phyloP scores from a whole-genome alignment of 2,329 filamentous ascomycete genomes.

The Paraconiothyrium sp. region DNA sequence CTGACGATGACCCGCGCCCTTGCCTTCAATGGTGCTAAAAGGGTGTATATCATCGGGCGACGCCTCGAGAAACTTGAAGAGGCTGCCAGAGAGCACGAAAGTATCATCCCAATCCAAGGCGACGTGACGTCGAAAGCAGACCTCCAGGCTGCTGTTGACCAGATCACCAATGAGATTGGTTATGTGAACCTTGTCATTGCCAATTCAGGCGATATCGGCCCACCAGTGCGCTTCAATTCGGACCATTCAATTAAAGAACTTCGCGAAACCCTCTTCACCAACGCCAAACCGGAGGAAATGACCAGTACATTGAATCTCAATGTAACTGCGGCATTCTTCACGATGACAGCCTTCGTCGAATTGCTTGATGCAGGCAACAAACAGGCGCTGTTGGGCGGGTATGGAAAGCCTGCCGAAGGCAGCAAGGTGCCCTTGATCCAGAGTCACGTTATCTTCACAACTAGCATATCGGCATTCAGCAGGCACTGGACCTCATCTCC shows the following conservation, averaged over 20 bases:
- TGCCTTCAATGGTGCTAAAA: constrained; percentile 30
- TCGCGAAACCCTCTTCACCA: constrained; percentile 11
- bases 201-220: constrained; percentile 32
- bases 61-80: constrained; percentile 30
- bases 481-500: constrained; percentile 11
- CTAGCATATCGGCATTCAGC: constrained; percentile 21
- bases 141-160: constrained; percentile 23
- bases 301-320: constrained; percentile 45
- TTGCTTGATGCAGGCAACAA: constrained; percentile 53
- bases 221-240: constrained; percentile 16
- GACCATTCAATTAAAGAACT: constrained; percentile 5
- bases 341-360: constrained; percentile 51
- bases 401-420: constrained; percentile 11
- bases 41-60: constrained; percentile 36
- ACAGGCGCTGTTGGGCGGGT: constrained; percentile 12
- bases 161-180: constrained; percentile 23
- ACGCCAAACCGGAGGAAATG: constrained; percentile 20
- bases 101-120: constrained; percentile 25
- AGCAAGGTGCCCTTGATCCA: constrained; percentile 9
- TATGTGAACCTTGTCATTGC: constrained; percentile 37
- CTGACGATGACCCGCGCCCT: constrained; percentile 35
- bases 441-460: constrained; percentile 29
- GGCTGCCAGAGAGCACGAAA: constrained; percentile 18
- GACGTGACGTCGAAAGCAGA: constrained; percentile 33
- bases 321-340: constrained; percentile 52